Base-by-base conservation (phyloP, 768 basidiomycete species). In the Phanerodontia chrysosporium region DNA sequence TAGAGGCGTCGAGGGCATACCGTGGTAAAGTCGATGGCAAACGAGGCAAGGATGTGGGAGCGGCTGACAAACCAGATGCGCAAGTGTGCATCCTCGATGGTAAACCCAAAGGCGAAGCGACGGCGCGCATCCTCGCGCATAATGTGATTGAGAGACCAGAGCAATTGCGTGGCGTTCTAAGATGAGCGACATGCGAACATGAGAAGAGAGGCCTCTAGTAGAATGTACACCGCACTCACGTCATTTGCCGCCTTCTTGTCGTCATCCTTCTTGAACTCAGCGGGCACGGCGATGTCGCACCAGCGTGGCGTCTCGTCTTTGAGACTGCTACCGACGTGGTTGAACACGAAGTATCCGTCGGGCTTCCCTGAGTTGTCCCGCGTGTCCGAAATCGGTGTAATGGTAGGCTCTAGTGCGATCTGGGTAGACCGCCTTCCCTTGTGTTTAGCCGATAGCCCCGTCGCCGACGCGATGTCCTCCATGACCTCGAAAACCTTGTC, bases 1-100 rank as follows among this genome's bases (percentile, higher is more conserved):
- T 24, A 6, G 6, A 7, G 7, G 18, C 44, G 5, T 45, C 44
- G 7, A 7, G 8, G 6, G 18, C 16, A 35, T 24, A 16, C 59
- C 60, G 21, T 24, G 58, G 10, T 55, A 42, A 64, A 67, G 45
- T 67, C 32, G 28, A 68, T 63, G 10, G 8, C 39, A 21, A 64
- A 30, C 14, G 51, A 58, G 2, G 67, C 67, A 21, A 67, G 24
- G 8, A 68, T 39, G 1, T 58, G 49, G 2, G 66, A 61, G n/a
- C 70, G 69, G 24, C 57, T 59, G 53, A 48, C 62, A 54, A 45
- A 66, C 74, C 74, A 75, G 24, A 74, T 0, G 21, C 73, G 62
- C 64, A 67, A 61, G 0, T 42, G 7, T 0, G 24, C 63, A 46
- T 69, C 63, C 52, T 73, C 68, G 14, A 71, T 55, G 0, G 67